phyloP scores from a whole-genome alignment of 768 basidiomycete species.

The Macrolepiota fuliginosa region DNA sequence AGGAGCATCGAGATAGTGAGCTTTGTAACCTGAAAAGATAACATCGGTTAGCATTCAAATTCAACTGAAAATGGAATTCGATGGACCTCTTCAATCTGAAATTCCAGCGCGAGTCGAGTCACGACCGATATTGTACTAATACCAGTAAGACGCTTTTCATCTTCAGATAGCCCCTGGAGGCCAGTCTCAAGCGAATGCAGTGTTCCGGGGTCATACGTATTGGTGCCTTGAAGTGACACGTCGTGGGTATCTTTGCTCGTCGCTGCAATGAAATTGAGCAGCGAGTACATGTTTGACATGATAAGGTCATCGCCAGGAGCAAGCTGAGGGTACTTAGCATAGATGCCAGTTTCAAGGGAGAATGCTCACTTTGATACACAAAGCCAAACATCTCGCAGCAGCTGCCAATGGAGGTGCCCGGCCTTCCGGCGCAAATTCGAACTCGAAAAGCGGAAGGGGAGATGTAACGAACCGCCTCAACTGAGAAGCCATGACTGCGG shows the following conservation, averaged over 20 bases:
- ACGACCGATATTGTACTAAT: slow-evolving; percentile 93
- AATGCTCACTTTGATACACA: slow-evolving; percentile 75
- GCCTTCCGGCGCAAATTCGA: slow-evolving; percentile 71
- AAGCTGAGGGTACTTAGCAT: slow-evolving; percentile 42
- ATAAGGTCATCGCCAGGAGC: slow-evolving; percentile 85
- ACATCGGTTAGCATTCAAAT: neutral
- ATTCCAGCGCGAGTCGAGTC: slow-evolving; percentile 84
- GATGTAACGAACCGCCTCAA: slow-evolving; percentile 87
- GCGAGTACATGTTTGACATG: slow-evolving; percentile 95
- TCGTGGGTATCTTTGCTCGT: slow-evolving; percentile 77
- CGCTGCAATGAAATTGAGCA: slow-evolving; percentile 88
- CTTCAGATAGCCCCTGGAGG: slow-evolving; percentile 69
- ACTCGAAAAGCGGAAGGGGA: slow-evolving; percentile 85
- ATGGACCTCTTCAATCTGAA: slow-evolving; percentile 75
- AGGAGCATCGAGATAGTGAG: slow-evolving; percentile 91
- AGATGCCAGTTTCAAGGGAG: neutral
- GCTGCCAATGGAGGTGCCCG: slow-evolving; percentile 77
- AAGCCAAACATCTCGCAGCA: slow-evolving; percentile 86
- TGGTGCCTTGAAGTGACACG: slow-evolving; percentile 37
- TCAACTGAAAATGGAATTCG: neutral
- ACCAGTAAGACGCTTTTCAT: slow-evolving; percentile 80
- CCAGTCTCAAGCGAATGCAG: slow-evolving; percentile 62
- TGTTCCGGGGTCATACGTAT: slow-evolving; percentile 45
- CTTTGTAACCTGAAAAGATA: slow-evolving; percentile 60
- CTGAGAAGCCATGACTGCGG: slow-evolving; percentile 69